Evolutionary conservation across 2,329 filamentous ascomycete species (phyloP).

Genomic region (Arthrinium phaeospermum): DNA sequence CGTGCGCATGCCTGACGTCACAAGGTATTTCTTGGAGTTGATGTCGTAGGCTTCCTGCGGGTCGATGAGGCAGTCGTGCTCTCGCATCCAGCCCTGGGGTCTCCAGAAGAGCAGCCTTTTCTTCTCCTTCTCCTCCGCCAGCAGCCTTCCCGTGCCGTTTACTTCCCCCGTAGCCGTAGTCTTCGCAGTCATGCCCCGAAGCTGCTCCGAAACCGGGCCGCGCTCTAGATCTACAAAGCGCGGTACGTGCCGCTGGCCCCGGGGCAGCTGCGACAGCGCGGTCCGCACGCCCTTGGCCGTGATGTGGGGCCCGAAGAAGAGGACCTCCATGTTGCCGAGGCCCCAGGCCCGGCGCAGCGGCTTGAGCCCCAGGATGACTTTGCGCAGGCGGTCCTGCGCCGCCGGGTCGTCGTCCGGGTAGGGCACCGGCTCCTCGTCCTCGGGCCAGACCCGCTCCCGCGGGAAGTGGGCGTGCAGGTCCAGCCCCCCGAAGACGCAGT

Average conservation of each 20-base stretch:
- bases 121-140: constrained; percentile 21
- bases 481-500: constrained; percentile 32
- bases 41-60: constrained; percentile 31
- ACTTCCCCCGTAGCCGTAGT: neutral
- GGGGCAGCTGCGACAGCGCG: constrained; percentile 30
- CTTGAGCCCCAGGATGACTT: constrained; percentile 31
- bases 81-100: constrained; percentile 32
- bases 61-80: constrained; percentile 30
- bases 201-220: constrained; percentile 19
- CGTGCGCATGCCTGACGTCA: constrained; percentile 30
- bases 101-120: constrained; percentile 33
- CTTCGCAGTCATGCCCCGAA: constrained; percentile 12
- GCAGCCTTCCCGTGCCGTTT: neutral
- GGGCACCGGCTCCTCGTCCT: constrained; percentile 34
- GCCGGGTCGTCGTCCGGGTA: constrained; percentile 25
- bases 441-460: constrained; percentile 29
- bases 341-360: constrained; percentile 32
- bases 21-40: constrained; percentile 32
- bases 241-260: constrained; percentile 29
- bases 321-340: constrained; percentile 31
- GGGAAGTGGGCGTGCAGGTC: constrained; percentile 32
- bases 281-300: constrained; percentile 26
- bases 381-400: constrained; percentile 28
- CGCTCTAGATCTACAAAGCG: constrained; percentile 27
- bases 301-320: constrained; percentile 31